phyloP scores from a whole-genome alignment of 2,329 filamentous ascomycete species.

The Ophiostoma quercus region DNA sequence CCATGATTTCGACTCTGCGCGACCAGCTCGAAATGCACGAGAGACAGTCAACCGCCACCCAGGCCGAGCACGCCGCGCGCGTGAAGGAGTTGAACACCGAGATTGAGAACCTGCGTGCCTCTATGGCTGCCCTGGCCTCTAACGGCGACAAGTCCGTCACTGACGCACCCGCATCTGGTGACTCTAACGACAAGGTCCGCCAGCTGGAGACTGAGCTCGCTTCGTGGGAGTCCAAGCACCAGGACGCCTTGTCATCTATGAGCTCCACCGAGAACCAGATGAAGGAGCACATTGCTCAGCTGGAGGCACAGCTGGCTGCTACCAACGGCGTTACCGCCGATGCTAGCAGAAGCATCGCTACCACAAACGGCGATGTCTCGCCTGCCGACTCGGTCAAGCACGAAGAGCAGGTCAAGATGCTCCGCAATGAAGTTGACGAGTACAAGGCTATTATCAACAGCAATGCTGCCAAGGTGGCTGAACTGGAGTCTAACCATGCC shows the following conservation, averaged over 20 bases:
- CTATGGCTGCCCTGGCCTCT: constrained; percentile 38
- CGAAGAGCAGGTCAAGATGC: constrained; percentile 51
- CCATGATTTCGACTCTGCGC: constrained; percentile 77
- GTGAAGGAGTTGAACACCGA: constrained; percentile 71
- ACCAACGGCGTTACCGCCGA: neutral
- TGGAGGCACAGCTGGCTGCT: constrained; percentile 55
- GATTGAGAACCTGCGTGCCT: constrained; percentile 60
- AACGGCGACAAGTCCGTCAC: constrained; percentile 31
- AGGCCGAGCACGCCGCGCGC: constrained; percentile 64
- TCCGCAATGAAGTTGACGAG: constrained; percentile 73
- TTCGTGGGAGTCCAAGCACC: constrained; percentile 72
- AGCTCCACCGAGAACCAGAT: constrained; percentile 68
- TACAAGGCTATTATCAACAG: constrained; percentile 69
- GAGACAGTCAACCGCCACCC: constrained; percentile 67
- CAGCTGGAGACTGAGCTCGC: constrained; percentile 66
- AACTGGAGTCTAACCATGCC: constrained; percentile 67
- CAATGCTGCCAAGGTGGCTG: constrained; percentile 63
- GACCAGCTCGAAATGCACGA: constrained; percentile 86
- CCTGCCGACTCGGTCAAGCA: constrained; percentile 44
- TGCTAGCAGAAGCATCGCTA: constrained; percentile 38
- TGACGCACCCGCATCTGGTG: constrained; percentile 29
- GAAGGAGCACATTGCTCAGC: constrained; percentile 62
- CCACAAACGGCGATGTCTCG: constrained; percentile 25
- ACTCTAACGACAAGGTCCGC: constrained; percentile 44
- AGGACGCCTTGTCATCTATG: constrained; percentile 63